Percentiles rank a stretch among this genome's conserved stretches.
These are phyloP conservation scores for Thermothelomyces thermophilus DNA, from an alignment of 2,329 filamentous ascomycete species.

Conservation along the genomic window DNA sequence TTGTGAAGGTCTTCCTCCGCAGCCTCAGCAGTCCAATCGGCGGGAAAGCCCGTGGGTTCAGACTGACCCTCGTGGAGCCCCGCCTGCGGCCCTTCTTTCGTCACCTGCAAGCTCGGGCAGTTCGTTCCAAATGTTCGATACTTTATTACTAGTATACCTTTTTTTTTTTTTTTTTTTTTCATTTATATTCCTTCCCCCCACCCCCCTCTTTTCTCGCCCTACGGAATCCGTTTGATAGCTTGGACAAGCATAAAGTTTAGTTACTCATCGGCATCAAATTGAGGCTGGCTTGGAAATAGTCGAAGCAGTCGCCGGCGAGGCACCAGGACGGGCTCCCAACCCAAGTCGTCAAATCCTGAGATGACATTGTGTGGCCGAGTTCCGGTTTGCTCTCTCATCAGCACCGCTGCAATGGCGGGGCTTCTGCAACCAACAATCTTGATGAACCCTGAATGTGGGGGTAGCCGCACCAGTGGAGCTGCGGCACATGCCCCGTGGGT, in stretches of 20 bases:
- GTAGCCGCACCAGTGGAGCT: neutral
- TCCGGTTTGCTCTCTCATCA: no score
- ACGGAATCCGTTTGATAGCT: no score
- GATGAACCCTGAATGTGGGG: neutral
- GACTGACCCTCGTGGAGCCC: neutral
- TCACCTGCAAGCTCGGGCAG: neutral
- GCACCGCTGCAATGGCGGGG: neutral
- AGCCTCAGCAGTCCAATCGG: no score
- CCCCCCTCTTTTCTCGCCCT: no score
- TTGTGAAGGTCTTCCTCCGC: no score
- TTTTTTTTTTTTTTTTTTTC: no score
- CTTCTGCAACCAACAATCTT: neutral
- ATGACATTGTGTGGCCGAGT: conserved; percentile 1
- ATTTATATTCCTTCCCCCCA: no score
- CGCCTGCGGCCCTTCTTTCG: neutral
- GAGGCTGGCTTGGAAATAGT: no score
- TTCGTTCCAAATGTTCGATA: neutral
- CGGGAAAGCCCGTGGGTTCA: neutral
- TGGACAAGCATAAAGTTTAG: no score
- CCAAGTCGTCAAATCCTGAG: neutral
- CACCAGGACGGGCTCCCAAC: neutral
- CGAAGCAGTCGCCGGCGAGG: no score
- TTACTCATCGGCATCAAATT: no score
- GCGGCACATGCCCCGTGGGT: neutral
- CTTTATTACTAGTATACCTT: no score